A percentile compares a stretch with the other conserved stretches of the same genome.
These are phyloP conservation scores for Erysimum cheiri DNA, from an alignment of 441 rosid species.

Conservation along the genomic window DNA sequence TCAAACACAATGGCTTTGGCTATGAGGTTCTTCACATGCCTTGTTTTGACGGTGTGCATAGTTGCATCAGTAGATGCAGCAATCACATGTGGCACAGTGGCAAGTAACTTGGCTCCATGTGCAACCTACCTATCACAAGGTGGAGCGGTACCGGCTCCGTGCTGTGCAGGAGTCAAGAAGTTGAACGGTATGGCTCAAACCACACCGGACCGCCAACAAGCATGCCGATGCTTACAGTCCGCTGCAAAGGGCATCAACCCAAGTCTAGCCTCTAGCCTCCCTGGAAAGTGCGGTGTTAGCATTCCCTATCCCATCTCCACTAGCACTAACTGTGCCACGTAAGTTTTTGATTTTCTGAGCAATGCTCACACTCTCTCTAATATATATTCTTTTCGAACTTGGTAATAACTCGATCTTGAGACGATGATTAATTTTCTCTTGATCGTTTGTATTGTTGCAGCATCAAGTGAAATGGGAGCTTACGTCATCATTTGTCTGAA, in stretches of 20 bases:
- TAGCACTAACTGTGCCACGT: conserved; percentile 53
- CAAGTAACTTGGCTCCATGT: conserved; percentile 32
- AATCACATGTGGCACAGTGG: conserved; percentile 44
- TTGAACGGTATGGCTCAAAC: conserved; percentile 47
- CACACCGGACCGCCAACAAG: conserved; percentile 54
- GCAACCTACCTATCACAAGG: neutral
- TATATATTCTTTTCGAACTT: neutral
- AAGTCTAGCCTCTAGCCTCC: conserved; percentile 44
- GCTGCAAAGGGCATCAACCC: conserved; percentile 17
- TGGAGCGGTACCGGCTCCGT: conserved; percentile 15
- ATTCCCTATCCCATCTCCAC: conserved; percentile 56
- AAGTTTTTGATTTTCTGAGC: neutral
- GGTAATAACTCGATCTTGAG: neutral
- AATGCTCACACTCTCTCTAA: neutral
- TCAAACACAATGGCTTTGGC: conserved; percentile 38
- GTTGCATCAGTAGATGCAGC: conserved; percentile 47
- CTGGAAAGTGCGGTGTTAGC: conserved; percentile 51
- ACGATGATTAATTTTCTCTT: neutral
- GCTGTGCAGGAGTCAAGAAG: conserved; percentile 49
- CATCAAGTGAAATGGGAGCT: conserved; percentile 35
- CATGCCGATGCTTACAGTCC: conserved; percentile 53
- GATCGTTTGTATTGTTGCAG: conserved; percentile 28
- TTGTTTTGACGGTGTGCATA: conserved; percentile 44
- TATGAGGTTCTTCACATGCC: conserved; percentile 35
- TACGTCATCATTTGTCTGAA: neutral